Base-by-base conservation (phyloP, 306 rosid genomes). In the Carpinus fangiana region DNA sequence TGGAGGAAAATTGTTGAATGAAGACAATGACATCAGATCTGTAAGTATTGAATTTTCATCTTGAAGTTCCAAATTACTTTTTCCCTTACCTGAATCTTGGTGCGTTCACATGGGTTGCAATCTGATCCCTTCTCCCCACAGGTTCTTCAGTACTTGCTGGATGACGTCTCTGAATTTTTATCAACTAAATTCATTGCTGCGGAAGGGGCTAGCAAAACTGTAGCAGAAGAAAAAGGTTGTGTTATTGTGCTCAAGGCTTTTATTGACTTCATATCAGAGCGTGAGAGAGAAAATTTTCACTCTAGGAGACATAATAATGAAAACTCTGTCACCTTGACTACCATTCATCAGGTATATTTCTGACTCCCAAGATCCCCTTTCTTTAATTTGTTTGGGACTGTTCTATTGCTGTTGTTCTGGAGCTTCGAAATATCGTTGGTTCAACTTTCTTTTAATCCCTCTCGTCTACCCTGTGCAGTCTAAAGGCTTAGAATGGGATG, bases 401-500 rank as follows among this genome's bases (percentile, higher is more conserved):
- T 70, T n/a, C 1, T 4, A 12, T 62, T 56, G 31, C 9, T 12
- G 8, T 67, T 51, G 36, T n/a, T 66, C 4, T 73, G 62, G 26
- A 21, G 18, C 73, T 59, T 59, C 55, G 70, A 16, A 43, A 38
- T 10, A 53, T 69, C 55, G 26, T 64, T 64, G 75, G 53, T 55
- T 74, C 64, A 47, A 34, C 38, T 18, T 14, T n/a, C 46, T 80
- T 46, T 54, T 8, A 65, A 46, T 59, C 43, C 62, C 72, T 54
- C 20, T 65, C 73, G 31, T 51, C 26, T 82, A 59, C 70, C 74
- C 78, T 80, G 21, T 89, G 90, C 72, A 94, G 98, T 93, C 98
- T 41, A 94, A 94, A 84, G 98, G 98, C 76, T 87, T 94, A 83
- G 98, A 94, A 82, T 94, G 98, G 98, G 97, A 94, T 75, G 82